Percentiles rank a stretch among this genome's conserved stretches.
These are phyloP conservation scores for Candida michaelii DNA, from an alignment of 805 yeast species.

Conservation along the genomic window DNA sequence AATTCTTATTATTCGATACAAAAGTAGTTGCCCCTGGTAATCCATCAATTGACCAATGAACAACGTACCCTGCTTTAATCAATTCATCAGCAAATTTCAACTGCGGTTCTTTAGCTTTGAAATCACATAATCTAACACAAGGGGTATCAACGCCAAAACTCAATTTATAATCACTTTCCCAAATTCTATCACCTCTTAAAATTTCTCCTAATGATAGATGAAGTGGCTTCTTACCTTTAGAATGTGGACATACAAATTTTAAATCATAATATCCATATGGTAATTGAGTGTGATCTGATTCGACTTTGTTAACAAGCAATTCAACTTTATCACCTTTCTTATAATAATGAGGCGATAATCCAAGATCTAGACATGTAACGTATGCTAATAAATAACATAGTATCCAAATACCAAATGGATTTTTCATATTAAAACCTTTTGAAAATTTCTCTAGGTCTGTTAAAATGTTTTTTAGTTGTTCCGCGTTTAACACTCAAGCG, in stretches of 20 bases:
- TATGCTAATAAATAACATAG: neutral
- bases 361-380: conserved; percentile 4
- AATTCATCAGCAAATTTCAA: conserved; percentile 58
- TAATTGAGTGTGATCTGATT: conserved; percentile 71
- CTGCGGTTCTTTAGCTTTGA: conserved; percentile 52
- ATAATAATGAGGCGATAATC: conserved; percentile 25
- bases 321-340: conserved; percentile 61
- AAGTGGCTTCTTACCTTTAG: conserved; percentile 51
- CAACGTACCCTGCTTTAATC: conserved; percentile 69
- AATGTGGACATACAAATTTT: conserved; percentile 77
- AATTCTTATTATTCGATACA: conserved; percentile 52
- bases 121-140: conserved; percentile 68
- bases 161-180: conserved; percentile 71
- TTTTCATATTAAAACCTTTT: neutral
- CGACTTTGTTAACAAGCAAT: conserved; percentile 72
- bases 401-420: neutral
- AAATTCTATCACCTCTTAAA: conserved; percentile 75
- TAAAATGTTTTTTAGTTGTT: neutral
- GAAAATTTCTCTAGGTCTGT: neutral
- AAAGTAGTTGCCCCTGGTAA: conserved; percentile 88
- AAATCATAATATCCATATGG: conserved; percentile 77
- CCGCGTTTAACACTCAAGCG: neutral
- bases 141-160: conserved; percentile 61
- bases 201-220: conserved; percentile 75
- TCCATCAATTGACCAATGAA: conserved; percentile 81